phyloP scores from a whole-genome alignment of 495 filamentous ascomycete species.

The Talaromyces trachyspermus region DNA sequence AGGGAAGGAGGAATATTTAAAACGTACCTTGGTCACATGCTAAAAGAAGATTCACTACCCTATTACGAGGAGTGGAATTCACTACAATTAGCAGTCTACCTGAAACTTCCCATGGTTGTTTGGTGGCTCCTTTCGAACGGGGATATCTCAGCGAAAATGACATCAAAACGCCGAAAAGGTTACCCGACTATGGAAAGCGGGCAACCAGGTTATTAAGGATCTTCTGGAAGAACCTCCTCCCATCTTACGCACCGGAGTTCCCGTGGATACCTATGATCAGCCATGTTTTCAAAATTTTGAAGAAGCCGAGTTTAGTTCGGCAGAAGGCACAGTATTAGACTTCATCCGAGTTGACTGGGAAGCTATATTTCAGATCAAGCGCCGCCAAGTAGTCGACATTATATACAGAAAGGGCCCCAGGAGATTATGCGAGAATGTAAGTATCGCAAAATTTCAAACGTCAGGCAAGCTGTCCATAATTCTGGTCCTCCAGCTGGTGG shows the following conservation, averaged over 20 bases:
- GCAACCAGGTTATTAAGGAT: background rate
- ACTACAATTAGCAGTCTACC: conserved; percentile 8
- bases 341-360: background rate
- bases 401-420: conserved; percentile 11
- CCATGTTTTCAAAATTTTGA: conserved; percentile 4
- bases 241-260: background rate
- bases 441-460: background rate
- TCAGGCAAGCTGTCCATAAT: background rate
- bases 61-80: too few species aligned
- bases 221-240: conserved; percentile 9
- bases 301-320: background rate
- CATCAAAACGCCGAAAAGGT: conserved; percentile 4
- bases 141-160: conserved; percentile 8
- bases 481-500: background rate
- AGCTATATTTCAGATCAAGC: background rate
- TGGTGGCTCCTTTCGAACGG: conserved; percentile 16
- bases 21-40: too few species aligned
- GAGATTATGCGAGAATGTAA: conserved; percentile 5
- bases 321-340: background rate
- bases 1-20: too few species aligned
- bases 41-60: too few species aligned
- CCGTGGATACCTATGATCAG: background rate
- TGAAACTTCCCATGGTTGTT: conserved; percentile 5
- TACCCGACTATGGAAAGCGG: background rate
- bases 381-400: conserved; percentile 1